These are phyloP conservation scores for Lepidium africanum DNA, from an alignment of 345 rosid genomes.

Conservation along the genomic window DNA sequence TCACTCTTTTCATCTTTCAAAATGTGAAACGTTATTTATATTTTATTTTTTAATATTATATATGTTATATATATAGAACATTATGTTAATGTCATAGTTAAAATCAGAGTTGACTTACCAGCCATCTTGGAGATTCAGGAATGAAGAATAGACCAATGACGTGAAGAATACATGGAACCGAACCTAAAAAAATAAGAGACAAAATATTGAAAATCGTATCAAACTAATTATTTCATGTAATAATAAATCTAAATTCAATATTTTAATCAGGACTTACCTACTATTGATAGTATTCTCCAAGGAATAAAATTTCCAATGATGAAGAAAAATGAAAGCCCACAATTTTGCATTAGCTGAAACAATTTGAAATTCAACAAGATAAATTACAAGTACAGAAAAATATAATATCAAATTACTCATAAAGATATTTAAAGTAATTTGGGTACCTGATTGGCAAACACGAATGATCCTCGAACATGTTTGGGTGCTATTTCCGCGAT, in stretches of 20 bases:
- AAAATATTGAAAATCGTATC: background rate
- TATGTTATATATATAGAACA: too few relatives aligned
- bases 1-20: too few relatives aligned
- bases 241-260: background rate
- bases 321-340: slow-evolving; percentile 22
- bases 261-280: slow-evolving; percentile 15
- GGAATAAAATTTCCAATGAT: slow-evolving; percentile 23
- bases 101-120: slow-evolving; percentile 17
- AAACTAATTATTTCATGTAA: background rate
- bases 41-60: too few relatives aligned
- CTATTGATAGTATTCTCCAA: slow-evolving; percentile 18
- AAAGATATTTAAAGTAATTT: background rate
- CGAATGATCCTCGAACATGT: slow-evolving; percentile 22
- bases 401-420: background rate
- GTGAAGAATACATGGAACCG: slow-evolving; percentile 17
- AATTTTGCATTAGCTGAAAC: slow-evolving; percentile 21
- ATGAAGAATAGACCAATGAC: slow-evolving; percentile 14
- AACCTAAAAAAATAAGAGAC: background rate
- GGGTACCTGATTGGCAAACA: slow-evolving; percentile 26
- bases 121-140: slow-evolving; percentile 31
- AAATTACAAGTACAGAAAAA: background rate
- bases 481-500: slow-evolving; percentile 25
- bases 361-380: background rate
- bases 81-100: too few relatives aligned
- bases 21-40: too few relatives aligned